Percentiles rank a stretch among this genome's conserved stretches.
Conservation (phyloP, 176 grass and related monocot genomes). For the Cymbopogon citratus region DNA sequence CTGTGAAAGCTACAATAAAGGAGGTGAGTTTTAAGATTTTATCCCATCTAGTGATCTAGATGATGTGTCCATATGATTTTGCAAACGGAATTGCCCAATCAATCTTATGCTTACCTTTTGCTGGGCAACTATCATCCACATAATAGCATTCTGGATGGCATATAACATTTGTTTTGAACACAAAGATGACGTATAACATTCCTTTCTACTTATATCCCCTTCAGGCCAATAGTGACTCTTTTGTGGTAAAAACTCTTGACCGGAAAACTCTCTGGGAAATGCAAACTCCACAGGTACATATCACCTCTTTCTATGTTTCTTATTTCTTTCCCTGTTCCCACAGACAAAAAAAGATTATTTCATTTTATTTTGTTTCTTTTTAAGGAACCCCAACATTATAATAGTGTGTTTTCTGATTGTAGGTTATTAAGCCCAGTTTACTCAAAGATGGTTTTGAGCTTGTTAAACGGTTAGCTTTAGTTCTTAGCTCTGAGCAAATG, state of each 20-base stretch:
- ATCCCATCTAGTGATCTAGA: too few species aligned
- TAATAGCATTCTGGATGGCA: not conserved
- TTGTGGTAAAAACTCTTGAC: conserved; percentile 92
- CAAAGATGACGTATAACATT: too few species aligned
- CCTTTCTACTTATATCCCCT: conserved; percentile 4
- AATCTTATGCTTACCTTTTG: not conserved
- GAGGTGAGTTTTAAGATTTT: conserved; percentile 55
- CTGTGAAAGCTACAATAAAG: conserved; percentile 94
- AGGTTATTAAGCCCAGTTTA: conserved; percentile 83
- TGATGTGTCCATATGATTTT: not conserved
- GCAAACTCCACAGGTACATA: conserved; percentile 94
- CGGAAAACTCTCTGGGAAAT: conserved; percentile 99
- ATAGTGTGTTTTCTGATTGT: not conserved
- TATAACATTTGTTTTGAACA: too few species aligned
- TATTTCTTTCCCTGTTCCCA: not conserved
- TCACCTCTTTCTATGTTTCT: not conserved
- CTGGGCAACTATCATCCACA: not conserved
- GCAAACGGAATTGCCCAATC: not conserved
- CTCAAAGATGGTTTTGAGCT: conserved; percentile 86
- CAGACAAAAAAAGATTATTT: not conserved
- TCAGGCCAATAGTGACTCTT: conserved; percentile 64
- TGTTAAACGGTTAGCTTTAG: conserved; percentile 62
- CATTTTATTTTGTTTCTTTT: not conserved
- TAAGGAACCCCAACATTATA: not conserved
- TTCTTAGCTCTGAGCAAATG: not conserved